Evolutionary conservation across 108 stramenopile species (phyloP).

Genomic region (Aurantiochytrium sp.): DNA sequence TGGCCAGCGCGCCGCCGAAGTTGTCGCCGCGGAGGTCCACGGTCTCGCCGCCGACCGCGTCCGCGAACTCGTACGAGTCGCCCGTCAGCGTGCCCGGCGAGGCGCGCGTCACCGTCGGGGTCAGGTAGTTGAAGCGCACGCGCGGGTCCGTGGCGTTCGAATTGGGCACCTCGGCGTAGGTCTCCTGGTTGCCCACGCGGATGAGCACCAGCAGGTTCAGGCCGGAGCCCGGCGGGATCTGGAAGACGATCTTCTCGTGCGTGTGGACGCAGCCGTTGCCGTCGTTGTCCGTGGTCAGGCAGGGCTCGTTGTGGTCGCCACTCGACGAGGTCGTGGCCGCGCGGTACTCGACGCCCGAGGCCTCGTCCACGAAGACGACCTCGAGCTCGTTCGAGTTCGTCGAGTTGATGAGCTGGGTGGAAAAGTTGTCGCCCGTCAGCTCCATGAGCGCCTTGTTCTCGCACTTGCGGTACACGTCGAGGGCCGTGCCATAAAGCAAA

Average conservation of each 20-base stretch:
- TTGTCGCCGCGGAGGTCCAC: not conserved
- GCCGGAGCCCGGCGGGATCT: not conserved
- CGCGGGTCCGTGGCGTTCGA: not conserved
- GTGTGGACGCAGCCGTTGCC: not conserved
- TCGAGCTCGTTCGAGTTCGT: not conserved
- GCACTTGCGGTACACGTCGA: not conserved
- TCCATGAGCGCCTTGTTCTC: not conserved
- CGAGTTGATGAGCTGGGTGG: not conserved
- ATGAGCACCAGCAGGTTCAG: not conserved
- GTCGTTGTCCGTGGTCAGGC: not conserved
- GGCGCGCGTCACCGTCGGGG: not conserved
- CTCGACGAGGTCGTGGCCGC: not conserved
- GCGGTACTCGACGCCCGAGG: not conserved
- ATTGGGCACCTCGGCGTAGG: not conserved
- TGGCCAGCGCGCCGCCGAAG: not conserved
- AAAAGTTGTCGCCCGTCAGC: slow-evolving; percentile 16
- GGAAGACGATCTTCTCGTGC: not conserved
- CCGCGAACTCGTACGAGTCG: not conserved
- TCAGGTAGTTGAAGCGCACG: not conserved
- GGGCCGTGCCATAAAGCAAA: not conserved
- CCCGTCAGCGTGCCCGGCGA: not conserved
- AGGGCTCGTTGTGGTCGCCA: slow-evolving; percentile 1
- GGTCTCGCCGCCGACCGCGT: not conserved
- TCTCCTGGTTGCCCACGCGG: slow-evolving; percentile 9
- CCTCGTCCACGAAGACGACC: not conserved